phyloP scores from a whole-genome alignment of 768 basidiomycete genomes.

The Gymnopilus junonius region DNA sequence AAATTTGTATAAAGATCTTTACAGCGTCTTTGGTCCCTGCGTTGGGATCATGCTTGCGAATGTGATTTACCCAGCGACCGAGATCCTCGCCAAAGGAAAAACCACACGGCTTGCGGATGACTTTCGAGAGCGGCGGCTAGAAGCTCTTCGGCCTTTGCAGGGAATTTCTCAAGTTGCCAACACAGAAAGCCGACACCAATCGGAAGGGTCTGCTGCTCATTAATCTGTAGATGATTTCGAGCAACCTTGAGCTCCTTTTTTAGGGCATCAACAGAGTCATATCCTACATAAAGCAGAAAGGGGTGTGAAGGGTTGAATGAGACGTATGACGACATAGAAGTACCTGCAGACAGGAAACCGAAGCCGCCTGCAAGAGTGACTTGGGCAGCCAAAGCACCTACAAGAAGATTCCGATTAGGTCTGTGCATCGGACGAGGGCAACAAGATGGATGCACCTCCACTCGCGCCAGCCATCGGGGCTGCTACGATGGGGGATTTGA shows the following conservation, averaged over 20 bases:
- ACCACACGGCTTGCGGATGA: slow-evolving; percentile 70
- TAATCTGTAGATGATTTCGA: slow-evolving; percentile 44
- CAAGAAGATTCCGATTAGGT: neutral
- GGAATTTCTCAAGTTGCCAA: slow-evolving; percentile 67
- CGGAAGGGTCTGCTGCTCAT: slow-evolving; percentile 43
- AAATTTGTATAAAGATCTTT: slow-evolving; percentile 68
- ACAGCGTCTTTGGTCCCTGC: slow-evolving; percentile 45
- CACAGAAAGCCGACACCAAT: slow-evolving; percentile 79
- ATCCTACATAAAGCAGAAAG: slow-evolving; percentile 38
- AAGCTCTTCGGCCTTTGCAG: slow-evolving; percentile 41
- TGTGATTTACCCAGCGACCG: slow-evolving; percentile 60
- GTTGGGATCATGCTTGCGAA: slow-evolving; percentile 58
- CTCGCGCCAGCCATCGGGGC: slow-evolving; percentile 76
- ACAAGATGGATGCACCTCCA: slow-evolving; percentile 46
- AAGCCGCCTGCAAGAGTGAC: slow-evolving; percentile 75
- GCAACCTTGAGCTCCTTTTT: slow-evolving; percentile 56
- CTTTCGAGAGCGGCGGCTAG: slow-evolving; percentile 56
- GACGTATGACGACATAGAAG: neutral
- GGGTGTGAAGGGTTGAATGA: neutral
- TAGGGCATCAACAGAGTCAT: slow-evolving; percentile 47
- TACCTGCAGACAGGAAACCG: slow-evolving; percentile 74
- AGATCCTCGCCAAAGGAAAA: slow-evolving; percentile 70
- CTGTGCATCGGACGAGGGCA: slow-evolving; percentile 16
- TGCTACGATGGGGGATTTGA: slow-evolving; percentile 61
- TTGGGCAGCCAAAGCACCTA: slow-evolving; percentile 58